These are phyloP conservation scores for Aphanoascus verrucosus DNA, from an alignment of 2,329 filamentous ascomycete species.

Conservation along the genomic window DNA sequence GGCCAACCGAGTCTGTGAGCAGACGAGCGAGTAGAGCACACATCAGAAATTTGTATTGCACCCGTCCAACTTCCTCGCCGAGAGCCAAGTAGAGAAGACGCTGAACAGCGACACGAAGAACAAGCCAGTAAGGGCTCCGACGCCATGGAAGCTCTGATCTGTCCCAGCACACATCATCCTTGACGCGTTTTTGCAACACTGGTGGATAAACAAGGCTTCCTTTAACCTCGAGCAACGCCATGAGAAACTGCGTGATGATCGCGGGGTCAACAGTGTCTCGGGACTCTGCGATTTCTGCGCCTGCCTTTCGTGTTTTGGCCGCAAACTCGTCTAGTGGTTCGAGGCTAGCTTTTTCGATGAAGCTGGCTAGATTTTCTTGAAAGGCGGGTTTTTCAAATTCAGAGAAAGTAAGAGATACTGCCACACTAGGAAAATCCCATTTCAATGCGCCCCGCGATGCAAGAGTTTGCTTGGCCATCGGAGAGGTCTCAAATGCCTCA, in stretches of 20 bases:
- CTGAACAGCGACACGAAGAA: slow-evolving; percentile 45
- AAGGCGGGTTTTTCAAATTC: slow-evolving; percentile 21
- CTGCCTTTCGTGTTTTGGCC: slow-evolving; percentile 32
- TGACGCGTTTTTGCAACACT: slow-evolving; percentile 20
- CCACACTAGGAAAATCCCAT: slow-evolving; percentile 38
- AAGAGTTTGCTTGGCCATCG: slow-evolving; percentile 31
- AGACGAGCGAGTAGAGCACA: slow-evolving; percentile 35
- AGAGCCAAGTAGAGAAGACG: slow-evolving; percentile 33
- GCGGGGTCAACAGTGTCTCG: slow-evolving; percentile 43
- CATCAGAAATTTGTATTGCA: slow-evolving; percentile 44
- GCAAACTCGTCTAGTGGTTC: slow-evolving; percentile 28
- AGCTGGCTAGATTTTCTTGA: slow-evolving; percentile 22
- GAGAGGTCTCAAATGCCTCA: slow-evolving; percentile 41
- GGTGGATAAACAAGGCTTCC: slow-evolving; percentile 22
- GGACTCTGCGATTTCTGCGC: slow-evolving; percentile 29
- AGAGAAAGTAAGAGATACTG: slow-evolving; percentile 23
- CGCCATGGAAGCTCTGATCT: slow-evolving; percentile 37
- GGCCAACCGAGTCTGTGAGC: slow-evolving; percentile 20
- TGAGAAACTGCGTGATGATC: slow-evolving; percentile 44
- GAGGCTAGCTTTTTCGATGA: slow-evolving; percentile 29
- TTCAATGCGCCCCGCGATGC: slow-evolving; percentile 30
- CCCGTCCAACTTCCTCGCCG: slow-evolving; percentile 32
- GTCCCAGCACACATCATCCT: slow-evolving; percentile 45
- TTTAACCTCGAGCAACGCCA: slow-evolving; percentile 30
- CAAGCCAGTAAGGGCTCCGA: slow-evolving; percentile 45